Percentiles rank a stretch among this genome's conserved stretches.
Evolutionary conservation across 2,329 filamentous ascomycete genomes (phyloP).

Genomic region (Alternaria gaisen): DNA sequence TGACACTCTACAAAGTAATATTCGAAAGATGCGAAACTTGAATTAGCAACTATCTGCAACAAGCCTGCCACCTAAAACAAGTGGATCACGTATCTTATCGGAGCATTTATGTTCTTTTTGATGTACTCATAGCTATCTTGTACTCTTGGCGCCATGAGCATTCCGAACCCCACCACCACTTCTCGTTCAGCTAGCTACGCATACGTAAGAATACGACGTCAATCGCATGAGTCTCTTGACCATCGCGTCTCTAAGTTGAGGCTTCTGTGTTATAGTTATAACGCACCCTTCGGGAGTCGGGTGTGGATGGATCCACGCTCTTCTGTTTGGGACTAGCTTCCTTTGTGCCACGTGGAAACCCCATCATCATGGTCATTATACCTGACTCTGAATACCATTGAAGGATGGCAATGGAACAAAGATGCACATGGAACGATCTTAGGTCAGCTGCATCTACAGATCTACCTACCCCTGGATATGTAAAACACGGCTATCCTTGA

Average conservation of each 20-base stretch:
- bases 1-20: not conserved
- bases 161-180: not conserved
- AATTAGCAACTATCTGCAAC: not conserved
- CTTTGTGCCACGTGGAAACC: not conserved
- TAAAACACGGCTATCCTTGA: slow-evolving; percentile 7
- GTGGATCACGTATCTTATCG: not conserved
- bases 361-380: not conserved
- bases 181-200: not conserved
- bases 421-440: not conserved
- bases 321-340: not conserved
- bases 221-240: not conserved
- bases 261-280: not conserved
- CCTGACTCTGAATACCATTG: not conserved
- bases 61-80: not conserved
- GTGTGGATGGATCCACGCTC: not conserved
- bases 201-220: not conserved
- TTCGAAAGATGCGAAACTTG: not conserved
- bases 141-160: not conserved
- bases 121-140: not conserved
- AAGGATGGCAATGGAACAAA: not conserved
- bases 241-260: not conserved
- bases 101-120: not conserved
- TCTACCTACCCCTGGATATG: slow-evolving; percentile 1
- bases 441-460: slow-evolving; percentile 4
- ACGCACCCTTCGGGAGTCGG: not conserved